Percentiles rank a stretch among this genome's conserved stretches.
phyloP scores from a whole-genome alignment of 1,284 basidiomycete genomes.

The Jaminaea rosea region DNA sequence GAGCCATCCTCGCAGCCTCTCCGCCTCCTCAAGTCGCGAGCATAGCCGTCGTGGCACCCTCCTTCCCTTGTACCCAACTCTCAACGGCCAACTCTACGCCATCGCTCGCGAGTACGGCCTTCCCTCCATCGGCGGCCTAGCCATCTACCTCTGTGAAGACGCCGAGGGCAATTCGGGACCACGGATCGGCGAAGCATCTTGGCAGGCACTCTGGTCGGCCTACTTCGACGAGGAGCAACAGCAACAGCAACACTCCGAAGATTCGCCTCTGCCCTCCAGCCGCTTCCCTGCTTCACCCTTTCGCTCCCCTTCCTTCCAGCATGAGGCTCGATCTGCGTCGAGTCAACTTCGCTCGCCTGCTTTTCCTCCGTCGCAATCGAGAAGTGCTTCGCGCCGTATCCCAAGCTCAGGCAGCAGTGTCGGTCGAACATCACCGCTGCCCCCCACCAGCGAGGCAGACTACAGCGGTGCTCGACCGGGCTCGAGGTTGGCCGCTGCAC shows the following conservation, averaged over 20 bases:
- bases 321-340: no score
- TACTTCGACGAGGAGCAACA: slow-evolving; percentile 24
- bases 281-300: no score
- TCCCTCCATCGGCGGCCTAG: slow-evolving; percentile 39
- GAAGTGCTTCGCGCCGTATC: no score
- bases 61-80: slow-evolving; percentile 38
- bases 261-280: slow-evolving; percentile 2
- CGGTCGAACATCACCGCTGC: not conserved
- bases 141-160: slow-evolving; percentile 38
- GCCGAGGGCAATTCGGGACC: slow-evolving; percentile 38
- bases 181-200: slow-evolving; percentile 35
- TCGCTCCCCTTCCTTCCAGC: no score
- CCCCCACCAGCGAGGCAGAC: slow-evolving; percentile 2
- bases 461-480: slow-evolving; percentile 16
- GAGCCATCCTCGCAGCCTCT: slow-evolving; percentile 8
- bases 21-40: slow-evolving; percentile 3
- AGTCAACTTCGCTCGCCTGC: no score
- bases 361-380: no score
- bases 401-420: not conserved
- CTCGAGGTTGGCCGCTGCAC: slow-evolving; percentile 8
- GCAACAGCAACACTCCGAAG: not conserved
- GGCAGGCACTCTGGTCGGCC: slow-evolving; percentile 38
- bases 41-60: slow-evolving; percentile 33
- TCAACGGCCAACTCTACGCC: slow-evolving; percentile 44
- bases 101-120: slow-evolving; percentile 42